Evolutionary conservation across 257 asterid genomes (phyloP).

Genomic region (Solanum chiquidenum): DNA sequence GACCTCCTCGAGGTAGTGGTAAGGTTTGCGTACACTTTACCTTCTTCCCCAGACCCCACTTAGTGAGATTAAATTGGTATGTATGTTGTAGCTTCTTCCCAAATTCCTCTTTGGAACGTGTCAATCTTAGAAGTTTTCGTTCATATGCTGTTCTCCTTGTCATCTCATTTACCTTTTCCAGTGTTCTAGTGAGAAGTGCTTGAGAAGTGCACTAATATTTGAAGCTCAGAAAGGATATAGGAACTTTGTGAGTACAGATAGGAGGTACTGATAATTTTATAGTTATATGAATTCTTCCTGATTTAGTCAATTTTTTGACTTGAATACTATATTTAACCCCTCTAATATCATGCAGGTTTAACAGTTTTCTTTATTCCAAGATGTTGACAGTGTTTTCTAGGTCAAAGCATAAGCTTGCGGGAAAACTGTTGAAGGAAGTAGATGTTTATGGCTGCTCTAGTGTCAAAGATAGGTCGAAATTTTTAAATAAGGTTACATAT

Average conservation of each 20-base stretch:
- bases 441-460: constrained; percentile 36
- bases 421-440: constrained; percentile 45
- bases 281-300: not conserved
- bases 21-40: too few relatives aligned
- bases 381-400: constrained; percentile 33
- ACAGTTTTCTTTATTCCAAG: constrained; percentile 32
- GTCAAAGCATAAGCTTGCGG: constrained; percentile 58
- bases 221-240: constrained; percentile 48
- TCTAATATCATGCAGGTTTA: constrained; percentile 39
- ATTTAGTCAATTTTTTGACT: not conserved
- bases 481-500: constrained; percentile 14
- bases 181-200: constrained; percentile 62
- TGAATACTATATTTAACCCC: not conserved
- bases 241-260: constrained; percentile 30
- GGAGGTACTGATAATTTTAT: constrained; percentile 38
- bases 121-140: not conserved
- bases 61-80: too few relatives aligned
- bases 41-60: too few relatives aligned
- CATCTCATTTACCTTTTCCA: constrained; percentile 18
- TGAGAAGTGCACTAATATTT: constrained; percentile 42
- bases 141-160: not conserved
- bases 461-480: constrained; percentile 8
- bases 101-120: not conserved
- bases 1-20: too few relatives aligned
- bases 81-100: not conserved